Evolutionary conservation across 169 alveolate genomes (phyloP).

Genomic region (Plasmodium billcollinsi): DNA sequence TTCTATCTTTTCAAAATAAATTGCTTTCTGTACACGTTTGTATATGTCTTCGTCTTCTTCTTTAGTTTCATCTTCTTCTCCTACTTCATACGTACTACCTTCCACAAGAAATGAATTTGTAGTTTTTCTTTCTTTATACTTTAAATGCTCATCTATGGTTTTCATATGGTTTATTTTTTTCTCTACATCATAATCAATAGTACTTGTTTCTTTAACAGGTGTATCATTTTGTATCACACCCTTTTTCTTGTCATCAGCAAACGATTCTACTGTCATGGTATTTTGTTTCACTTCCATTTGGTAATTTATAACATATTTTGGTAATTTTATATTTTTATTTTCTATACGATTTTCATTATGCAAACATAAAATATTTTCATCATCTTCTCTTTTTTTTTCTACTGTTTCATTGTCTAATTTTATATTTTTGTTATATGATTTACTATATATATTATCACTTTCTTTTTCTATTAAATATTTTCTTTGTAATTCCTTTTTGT

Average conservation of each 20-base stretch:
- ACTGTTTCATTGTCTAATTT: not conserved
- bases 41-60: not conserved
- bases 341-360: too few species aligned
- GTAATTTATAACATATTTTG: too few species aligned
- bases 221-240: too few species aligned
- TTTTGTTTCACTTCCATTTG: too few species aligned
- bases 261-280: too few species aligned
- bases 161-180: not conserved
- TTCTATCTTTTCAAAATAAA: not conserved
- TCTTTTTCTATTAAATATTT: not conserved
- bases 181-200: not conserved
- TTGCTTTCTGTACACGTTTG: not conserved
- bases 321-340: too few species aligned
- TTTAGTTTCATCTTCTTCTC: slow-evolving; percentile 1
- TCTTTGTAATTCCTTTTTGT: not conserved
- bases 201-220: too few species aligned
- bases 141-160: too few species aligned
- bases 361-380: too few species aligned
- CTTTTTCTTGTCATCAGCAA: too few species aligned
- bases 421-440: not conserved
- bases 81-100: not conserved
- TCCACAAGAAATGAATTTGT: too few species aligned
- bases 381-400: not conserved
- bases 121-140: too few species aligned
- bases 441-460: not conserved